Percentiles rank a stretch among this genome's conserved stretches.
Conservation (phyloP, 495 filamentous ascomycete genomes). For the Bathelium albidoporum region DNA sequence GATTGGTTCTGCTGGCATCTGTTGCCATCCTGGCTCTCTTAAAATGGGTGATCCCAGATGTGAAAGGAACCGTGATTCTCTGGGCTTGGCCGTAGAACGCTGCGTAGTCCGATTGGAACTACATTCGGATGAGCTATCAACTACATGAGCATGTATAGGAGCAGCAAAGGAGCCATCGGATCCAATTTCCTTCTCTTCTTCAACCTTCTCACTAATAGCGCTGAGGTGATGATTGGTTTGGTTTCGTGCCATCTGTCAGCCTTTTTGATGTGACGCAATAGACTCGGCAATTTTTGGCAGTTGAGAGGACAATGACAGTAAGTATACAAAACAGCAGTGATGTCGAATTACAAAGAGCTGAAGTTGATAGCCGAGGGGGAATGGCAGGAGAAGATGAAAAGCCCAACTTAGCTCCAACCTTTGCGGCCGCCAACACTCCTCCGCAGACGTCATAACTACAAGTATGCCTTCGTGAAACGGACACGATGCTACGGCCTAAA, state of each 20-base stretch:
- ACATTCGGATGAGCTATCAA: not conserved
- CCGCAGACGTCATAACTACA: not conserved
- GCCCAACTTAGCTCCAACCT: not conserved
- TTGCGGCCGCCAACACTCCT: not conserved
- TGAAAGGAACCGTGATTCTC: not conserved
- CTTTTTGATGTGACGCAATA: not conserved
- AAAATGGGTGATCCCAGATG: not conserved
- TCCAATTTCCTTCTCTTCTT: not conserved
- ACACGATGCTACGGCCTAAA: too few relatives aligned
- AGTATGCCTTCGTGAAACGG: not conserved
- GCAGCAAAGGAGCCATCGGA: not conserved
- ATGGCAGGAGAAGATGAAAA: not conserved
- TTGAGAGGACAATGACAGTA: not conserved
- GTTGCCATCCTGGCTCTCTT: conserved; percentile 3
- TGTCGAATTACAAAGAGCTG: not conserved
- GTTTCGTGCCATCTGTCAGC: not conserved
- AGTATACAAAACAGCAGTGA: not conserved
- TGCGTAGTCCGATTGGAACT: not conserved
- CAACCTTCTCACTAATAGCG: not conserved
- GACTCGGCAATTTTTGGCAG: not conserved
- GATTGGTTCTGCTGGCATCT: not conserved
- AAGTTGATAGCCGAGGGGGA: not conserved
- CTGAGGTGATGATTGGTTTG: not conserved
- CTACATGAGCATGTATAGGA: not conserved
- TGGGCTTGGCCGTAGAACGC: not conserved